These are phyloP conservation scores for Lachnellula arida DNA, from an alignment of 2,329 filamentous ascomycete genomes.

Conservation along the genomic window DNA sequence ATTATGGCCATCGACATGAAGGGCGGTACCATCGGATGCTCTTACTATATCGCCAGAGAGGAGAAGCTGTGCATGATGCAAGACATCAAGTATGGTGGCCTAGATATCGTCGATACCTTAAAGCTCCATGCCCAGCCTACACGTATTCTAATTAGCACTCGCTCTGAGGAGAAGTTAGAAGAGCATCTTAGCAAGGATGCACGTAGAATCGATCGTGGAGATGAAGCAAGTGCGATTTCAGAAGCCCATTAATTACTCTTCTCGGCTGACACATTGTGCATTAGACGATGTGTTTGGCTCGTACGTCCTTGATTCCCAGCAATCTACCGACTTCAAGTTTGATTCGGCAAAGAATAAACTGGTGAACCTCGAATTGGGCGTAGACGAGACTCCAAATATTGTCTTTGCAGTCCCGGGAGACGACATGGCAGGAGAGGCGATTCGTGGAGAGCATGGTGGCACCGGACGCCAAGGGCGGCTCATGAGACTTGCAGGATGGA, in stretches of 20 bases:
- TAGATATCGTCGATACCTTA: slow-evolving; percentile 62
- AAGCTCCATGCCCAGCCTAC: slow-evolving; percentile 52
- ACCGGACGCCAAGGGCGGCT: slow-evolving; percentile 58
- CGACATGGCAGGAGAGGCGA: slow-evolving; percentile 27
- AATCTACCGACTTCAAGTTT: slow-evolving; percentile 68
- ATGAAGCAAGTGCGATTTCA: slow-evolving; percentile 21
- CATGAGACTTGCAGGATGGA: slow-evolving; percentile 62
- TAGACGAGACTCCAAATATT: slow-evolving; percentile 43
- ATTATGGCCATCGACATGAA: slow-evolving; percentile 77
- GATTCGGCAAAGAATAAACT: slow-evolving; percentile 64
- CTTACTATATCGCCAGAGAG: slow-evolving; percentile 70
- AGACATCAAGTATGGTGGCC: slow-evolving; percentile 65
- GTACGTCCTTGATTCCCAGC: slow-evolving; percentile 59
- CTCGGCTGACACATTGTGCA: not conserved
- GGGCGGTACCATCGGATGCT: slow-evolving; percentile 70
- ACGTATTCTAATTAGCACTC: slow-evolving; percentile 43
- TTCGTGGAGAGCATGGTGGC: slow-evolving; percentile 33
- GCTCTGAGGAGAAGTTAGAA: slow-evolving; percentile 32
- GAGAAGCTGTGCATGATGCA: slow-evolving; percentile 71
- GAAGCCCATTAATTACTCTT: not conserved
- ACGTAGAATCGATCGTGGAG: slow-evolving; percentile 22
- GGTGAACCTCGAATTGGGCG: slow-evolving; percentile 45
- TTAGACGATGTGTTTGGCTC: slow-evolving; percentile 36
- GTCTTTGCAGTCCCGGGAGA: slow-evolving; percentile 60
- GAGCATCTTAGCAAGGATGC: slow-evolving; percentile 29